These are phyloP conservation scores for Candida quercuum DNA, from an alignment of 805 yeast species.

Conservation along the genomic window DNA sequence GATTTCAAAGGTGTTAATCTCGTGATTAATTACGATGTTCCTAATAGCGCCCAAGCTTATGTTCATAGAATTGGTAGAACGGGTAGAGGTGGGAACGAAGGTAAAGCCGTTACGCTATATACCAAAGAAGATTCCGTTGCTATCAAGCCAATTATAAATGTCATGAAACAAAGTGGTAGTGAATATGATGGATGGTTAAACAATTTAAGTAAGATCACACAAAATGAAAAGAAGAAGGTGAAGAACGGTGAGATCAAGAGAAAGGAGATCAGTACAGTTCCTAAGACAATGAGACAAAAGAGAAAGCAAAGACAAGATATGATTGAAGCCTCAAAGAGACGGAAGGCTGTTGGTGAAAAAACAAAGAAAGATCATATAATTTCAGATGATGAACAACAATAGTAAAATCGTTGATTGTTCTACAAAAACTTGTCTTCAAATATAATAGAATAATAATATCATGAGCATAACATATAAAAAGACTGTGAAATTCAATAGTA, in stretches of 20 bases:
- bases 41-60: constrained; percentile 87
- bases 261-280: constrained; percentile 79
- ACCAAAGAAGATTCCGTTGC: constrained; percentile 81
- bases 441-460: background rate
- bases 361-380: constrained; percentile 1
- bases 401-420: too few species aligned
- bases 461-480: background rate
- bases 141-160: constrained; percentile 82
- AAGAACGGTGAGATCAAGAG: constrained; percentile 26
- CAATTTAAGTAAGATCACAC: constrained; percentile 51
- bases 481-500: too few species aligned
- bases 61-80: constrained; percentile 99
- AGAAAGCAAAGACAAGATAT: constrained; percentile 59
- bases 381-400: constrained; percentile 4
- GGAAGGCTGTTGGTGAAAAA: constrained; percentile 26
- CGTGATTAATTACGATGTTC: constrained; percentile 95
- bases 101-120: constrained; percentile 86
- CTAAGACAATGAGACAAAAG: constrained; percentile 59
- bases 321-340: constrained; percentile 69
- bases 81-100: constrained; percentile 88
- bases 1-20: constrained; percentile 94
- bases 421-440: background rate
- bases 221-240: constrained; percentile 6
- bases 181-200: constrained; percentile 79
- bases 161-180: constrained; percentile 90